Conservation (phyloP, 495 filamentous ascomycete genomes). For the Podospora sp. region DNA sequence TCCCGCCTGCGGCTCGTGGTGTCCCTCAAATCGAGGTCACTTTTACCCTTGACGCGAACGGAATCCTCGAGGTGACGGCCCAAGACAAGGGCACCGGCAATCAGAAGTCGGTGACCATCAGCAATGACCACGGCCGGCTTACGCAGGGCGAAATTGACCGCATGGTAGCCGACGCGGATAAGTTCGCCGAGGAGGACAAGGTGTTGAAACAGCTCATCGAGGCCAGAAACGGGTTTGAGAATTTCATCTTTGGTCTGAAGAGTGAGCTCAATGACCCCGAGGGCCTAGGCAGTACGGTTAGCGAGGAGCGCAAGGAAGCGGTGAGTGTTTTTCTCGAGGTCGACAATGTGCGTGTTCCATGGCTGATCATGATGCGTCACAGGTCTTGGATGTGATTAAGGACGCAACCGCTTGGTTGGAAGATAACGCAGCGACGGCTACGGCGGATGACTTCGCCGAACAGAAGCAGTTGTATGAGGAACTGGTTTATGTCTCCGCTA, state of each 20-base stretch:
- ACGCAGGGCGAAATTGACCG: constrained; percentile 89
- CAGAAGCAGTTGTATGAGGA: constrained; percentile 92
- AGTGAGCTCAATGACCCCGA: constrained; percentile 92
- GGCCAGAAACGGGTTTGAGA: constrained; percentile 96
- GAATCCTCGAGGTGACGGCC: constrained; percentile 89
- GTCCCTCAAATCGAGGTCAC: constrained; percentile 94
- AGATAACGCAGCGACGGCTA: constrained; percentile 80
- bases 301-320: constrained; percentile 90
- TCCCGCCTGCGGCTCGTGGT: constrained; percentile 86
- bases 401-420: constrained; percentile 90
- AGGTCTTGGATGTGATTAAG: constrained; percentile 88
- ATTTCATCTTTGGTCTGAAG: constrained; percentile 94
- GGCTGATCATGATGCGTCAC: constrained; percentile 29
- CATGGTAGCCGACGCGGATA: constrained; percentile 91
- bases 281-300: constrained; percentile 88
- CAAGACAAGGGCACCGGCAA: constrained; percentile 92
- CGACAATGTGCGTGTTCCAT: neutral
- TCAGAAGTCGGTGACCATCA: constrained; percentile 86
- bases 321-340: constrained; percentile 46
- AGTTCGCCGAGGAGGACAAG: constrained; percentile 94
- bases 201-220: constrained; percentile 82
- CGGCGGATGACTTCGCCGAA: constrained; percentile 89
- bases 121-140: constrained; percentile 87
- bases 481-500: constrained; percentile 92
- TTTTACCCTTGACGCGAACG: constrained; percentile 92